Evolutionary conservation across 208 protist species (phyloP), one percentile per base, ranked within the genome.

Genomic region (Porcisia hertigi): DNA sequence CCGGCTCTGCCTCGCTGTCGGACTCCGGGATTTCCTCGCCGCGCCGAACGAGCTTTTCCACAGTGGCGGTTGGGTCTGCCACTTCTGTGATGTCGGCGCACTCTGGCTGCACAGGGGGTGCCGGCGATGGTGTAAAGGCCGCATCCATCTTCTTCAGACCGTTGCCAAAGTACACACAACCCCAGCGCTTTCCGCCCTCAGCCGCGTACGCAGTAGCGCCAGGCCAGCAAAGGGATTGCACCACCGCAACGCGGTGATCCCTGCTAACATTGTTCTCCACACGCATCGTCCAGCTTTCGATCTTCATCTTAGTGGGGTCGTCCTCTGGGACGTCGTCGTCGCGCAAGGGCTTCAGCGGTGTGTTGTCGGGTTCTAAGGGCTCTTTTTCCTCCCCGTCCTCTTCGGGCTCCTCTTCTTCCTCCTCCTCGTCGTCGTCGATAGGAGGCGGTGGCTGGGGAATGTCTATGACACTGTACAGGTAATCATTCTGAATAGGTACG

Each of bases 11-110:
- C 76, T 98, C 95, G 67, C 92, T 96, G 80, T 98, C 95, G 25
- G 78, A 81, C 77, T 94, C 93, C 16, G 92, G 92, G 23, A 88
- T 81, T 66, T 96, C 93, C 80, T 98, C 95, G 18, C 95, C 95
- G 55, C 95, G 95, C 43, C 93, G 93, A 36, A 96, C 91, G 9
- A 98, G 88, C 78, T 98, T 98, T 87, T 98, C 95, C 23, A 86
- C 90, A 12, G 91, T 88, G 11, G 95, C 91, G 20, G 95, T 94
- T 25, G 95, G 93, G 76, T 98, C 95, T 8, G 85, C 75, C n/a
- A 88, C 84, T 74, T 98, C 95, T 34, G 79, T 83, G 9, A 98
- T 64, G 66, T 98, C 95, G 34, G 75, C 86, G 69, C 87, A 94
- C 86, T 98, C 95, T n/a, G 64, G 60, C 53, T 94, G 82, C 60